Conservation (phyloP, 2,329 filamentous ascomycete genomes). For the Exophiala viscosa region DNA sequence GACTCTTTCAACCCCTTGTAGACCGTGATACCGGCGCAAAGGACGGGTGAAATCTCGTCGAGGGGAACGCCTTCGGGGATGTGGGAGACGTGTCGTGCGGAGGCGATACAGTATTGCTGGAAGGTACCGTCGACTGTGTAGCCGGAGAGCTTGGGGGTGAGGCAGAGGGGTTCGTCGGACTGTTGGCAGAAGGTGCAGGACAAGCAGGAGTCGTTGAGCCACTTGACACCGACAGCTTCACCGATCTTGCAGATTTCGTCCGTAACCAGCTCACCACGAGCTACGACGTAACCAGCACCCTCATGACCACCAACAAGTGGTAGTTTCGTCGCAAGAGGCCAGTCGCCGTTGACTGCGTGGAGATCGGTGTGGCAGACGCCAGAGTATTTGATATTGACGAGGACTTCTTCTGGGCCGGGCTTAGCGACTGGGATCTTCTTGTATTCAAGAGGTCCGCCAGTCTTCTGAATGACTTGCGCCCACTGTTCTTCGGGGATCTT, state of each 20-base stretch:
- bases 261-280: constrained; percentile 69
- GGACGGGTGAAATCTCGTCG: constrained; percentile 72
- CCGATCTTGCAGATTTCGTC: constrained; percentile 68
- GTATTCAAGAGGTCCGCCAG: constrained; percentile 60
- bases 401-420: constrained; percentile 83
- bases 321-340: constrained; percentile 77
- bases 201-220: constrained; percentile 86
- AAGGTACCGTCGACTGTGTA: constrained; percentile 90
- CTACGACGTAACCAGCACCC: constrained; percentile 78
- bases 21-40: constrained; percentile 82
- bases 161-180: constrained; percentile 78
- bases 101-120: constrained; percentile 87
- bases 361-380: constrained; percentile 89
- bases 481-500: constrained; percentile 78
- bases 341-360: constrained; percentile 81
- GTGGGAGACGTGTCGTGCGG: constrained; percentile 77
- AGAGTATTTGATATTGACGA: constrained; percentile 85
- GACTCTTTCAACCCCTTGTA: constrained; percentile 92
- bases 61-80: constrained; percentile 74
- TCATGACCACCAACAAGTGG: constrained; percentile 72
- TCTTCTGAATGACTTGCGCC: constrained; percentile 86
- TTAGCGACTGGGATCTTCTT: constrained; percentile 68
- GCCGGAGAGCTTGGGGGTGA: constrained; percentile 70
- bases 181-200: constrained; percentile 78
- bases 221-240: constrained; percentile 84